These are phyloP conservation scores for Cucumis hystrix DNA, from an alignment of 306 rosid species.

Conservation along the genomic window DNA sequence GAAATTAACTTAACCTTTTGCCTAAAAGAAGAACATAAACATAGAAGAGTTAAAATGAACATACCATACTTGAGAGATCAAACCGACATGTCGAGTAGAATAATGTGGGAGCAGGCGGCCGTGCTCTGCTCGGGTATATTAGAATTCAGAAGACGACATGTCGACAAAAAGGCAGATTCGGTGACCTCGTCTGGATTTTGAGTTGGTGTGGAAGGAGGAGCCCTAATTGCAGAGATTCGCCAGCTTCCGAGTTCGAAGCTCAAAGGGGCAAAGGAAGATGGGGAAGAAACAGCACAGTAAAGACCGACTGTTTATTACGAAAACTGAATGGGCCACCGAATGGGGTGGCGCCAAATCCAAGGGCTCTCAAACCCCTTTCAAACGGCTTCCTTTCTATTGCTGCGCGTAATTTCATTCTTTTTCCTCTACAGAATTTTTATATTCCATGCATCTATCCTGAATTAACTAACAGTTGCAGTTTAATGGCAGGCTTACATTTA, in stretches of 20 bases:
- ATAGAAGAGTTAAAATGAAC: no score
- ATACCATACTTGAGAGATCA: not conserved
- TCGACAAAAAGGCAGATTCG: not conserved
- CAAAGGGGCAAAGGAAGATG: conserved; percentile 21
- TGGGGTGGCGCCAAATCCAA: conserved; percentile 97
- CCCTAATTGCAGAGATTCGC: conserved; percentile 6
- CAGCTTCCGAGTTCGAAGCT: not conserved
- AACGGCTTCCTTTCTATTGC: conserved; percentile 93
- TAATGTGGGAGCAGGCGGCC: not conserved
- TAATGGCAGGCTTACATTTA: conserved; percentile 62
- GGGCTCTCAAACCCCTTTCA: conserved; percentile 51
- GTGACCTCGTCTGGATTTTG: not conserved
- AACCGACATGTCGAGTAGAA: not conserved
- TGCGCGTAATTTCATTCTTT: conserved; percentile 47
- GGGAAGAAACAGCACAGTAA: conserved; percentile 98
- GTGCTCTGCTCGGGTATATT: not conserved
- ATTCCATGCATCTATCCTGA: not conserved
- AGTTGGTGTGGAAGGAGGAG: not conserved
- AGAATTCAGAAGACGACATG: not conserved
- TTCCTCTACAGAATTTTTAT: not conserved
- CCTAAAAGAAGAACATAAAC: no score
- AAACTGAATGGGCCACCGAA: conserved; percentile 98
- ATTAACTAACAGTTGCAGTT: not conserved
- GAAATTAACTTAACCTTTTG: no score
- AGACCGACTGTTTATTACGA: conserved; percentile 82